A percentile compares a stretch with the other conserved stretches of the same genome.
Evolutionary conservation across 331 rosid species (phyloP).

Genomic region (Arachis monticola): DNA sequence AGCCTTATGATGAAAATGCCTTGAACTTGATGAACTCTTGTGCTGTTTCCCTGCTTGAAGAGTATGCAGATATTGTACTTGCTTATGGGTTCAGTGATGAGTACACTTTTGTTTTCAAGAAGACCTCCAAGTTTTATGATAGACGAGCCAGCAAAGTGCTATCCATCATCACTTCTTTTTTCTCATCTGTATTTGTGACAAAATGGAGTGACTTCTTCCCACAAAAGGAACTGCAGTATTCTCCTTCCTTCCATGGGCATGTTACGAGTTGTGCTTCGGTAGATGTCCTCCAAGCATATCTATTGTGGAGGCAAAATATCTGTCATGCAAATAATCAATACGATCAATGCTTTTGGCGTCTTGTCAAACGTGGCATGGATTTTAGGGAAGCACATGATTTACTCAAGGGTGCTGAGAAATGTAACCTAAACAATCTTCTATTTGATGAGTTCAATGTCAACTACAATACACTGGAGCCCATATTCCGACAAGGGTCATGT

Average conservation of each 20-base stretch:
- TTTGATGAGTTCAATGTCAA: conserved; percentile 66
- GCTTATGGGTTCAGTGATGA: conserved; percentile 79
- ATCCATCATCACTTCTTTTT: conserved; percentile 70
- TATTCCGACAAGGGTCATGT: conserved; percentile 77
- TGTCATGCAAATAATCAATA: conserved; percentile 64
- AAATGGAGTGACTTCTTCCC: conserved; percentile 76
- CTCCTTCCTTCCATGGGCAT: conserved; percentile 67
- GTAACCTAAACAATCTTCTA: conserved; percentile 62
- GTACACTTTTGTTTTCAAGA: conserved; percentile 79
- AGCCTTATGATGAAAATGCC: conserved; percentile 60
- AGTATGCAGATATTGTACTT: conserved; percentile 67
- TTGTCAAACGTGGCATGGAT: conserved; percentile 62
- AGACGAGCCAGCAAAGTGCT: conserved; percentile 80
- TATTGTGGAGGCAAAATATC: conserved; percentile 76
- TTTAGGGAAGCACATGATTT: conserved; percentile 55
- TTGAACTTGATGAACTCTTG: conserved; percentile 79
- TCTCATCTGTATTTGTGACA: conserved; percentile 59
- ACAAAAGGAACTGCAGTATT: conserved; percentile 48
- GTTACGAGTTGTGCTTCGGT: conserved; percentile 63
- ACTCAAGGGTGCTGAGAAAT: conserved; percentile 60
- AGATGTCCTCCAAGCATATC: conserved; percentile 77
- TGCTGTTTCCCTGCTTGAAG: conserved; percentile 60
- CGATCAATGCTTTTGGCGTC: conserved; percentile 65
- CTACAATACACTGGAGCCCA: conserved; percentile 59
- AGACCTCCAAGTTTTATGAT: conserved; percentile 70